These are phyloP conservation scores for Rhizomucor miehei DNA, from an alignment of 371 early-diverging fungal genomes.

Conservation along the genomic window DNA sequence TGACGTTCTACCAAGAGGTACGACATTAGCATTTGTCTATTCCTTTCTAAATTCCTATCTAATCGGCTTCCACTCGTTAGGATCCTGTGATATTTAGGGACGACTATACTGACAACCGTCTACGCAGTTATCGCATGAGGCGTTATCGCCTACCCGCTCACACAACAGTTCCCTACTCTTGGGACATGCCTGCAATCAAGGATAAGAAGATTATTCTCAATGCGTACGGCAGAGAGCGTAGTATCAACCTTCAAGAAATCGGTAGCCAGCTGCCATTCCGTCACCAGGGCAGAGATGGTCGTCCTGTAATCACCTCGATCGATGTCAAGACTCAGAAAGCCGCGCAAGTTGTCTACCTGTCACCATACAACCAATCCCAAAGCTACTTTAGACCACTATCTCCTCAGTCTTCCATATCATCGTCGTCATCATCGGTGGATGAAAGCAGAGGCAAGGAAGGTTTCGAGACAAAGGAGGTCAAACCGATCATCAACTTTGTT, in stretches of 20 bases:
- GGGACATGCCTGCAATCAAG: conserved; percentile 86
- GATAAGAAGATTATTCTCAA: conserved; percentile 75
- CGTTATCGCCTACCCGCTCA: conserved; percentile 65
- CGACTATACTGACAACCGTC: conserved; percentile 21
- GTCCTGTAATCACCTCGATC: conserved; percentile 64
- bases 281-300: conserved; percentile 40
- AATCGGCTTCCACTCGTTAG: conserved; percentile 8
- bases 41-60: too few species aligned
- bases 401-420: conserved; percentile 9
- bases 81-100: conserved; percentile 34
- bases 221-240: conserved; percentile 71
- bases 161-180: conserved; percentile 81
- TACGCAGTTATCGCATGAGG: conserved; percentile 23
- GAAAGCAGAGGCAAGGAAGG: conserved; percentile 41
- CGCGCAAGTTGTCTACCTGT: conserved; percentile 74
- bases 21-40: background rate
- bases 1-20: conserved; percentile 80
- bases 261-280: conserved; percentile 85
- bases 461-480: conserved; percentile 53
- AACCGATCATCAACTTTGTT: conserved; percentile 31
- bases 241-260: conserved; percentile 86
- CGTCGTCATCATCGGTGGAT: conserved; percentile 12
- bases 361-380: conserved; percentile 66
- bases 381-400: conserved; percentile 55
- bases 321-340: conserved; percentile 85